A percentile compares a stretch with the other conserved stretches of the same genome.
phyloP scores from a whole-genome alignment of 2,329 filamentous ascomycete genomes.

The Fusarium sp. region DNA sequence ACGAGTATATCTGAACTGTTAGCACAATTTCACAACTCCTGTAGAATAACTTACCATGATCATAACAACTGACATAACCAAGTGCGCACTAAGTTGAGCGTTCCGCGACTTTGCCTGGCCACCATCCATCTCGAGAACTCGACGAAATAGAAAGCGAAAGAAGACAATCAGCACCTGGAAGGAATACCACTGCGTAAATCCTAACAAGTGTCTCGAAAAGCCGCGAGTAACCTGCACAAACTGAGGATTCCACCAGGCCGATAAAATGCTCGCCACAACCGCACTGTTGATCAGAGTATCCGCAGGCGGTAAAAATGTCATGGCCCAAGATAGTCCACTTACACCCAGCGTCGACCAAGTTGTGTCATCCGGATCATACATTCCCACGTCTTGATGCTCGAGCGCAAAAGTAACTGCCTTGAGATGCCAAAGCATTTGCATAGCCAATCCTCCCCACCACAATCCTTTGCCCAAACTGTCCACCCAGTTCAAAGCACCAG shows the following conservation, averaged over 20 bases:
- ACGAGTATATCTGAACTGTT: conserved; percentile 59
- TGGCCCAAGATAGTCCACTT: conserved; percentile 30
- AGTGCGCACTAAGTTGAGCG: conserved; percentile 66
- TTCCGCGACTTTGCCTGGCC: conserved; percentile 55
- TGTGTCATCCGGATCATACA: conserved; percentile 53
- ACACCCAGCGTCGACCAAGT: conserved; percentile 33
- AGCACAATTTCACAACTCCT: conserved; percentile 18
- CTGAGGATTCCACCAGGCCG: conserved; percentile 78
- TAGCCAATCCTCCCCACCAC: conserved; percentile 63
- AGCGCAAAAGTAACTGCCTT: conserved; percentile 48
- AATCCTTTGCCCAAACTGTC: conserved; percentile 59
- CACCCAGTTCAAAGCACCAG: conserved; percentile 59
- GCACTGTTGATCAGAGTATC: conserved; percentile 62
- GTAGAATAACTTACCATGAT: conserved; percentile 61
- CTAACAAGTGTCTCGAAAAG: conserved; percentile 70
- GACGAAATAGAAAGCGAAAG: conserved; percentile 65
- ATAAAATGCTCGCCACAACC: conserved; percentile 63
- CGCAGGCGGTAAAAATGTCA: conserved; percentile 56
- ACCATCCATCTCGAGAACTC: conserved; percentile 57
- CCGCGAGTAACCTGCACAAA: conserved; percentile 72
- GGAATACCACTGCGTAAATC: conserved; percentile 74
- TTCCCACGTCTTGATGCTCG: conserved; percentile 48
- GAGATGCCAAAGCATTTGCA: conserved; percentile 67
- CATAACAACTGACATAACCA: conserved; percentile 66
- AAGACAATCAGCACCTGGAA: conserved; percentile 72